Evolutionary conservation across 2,329 filamentous ascomycete genomes (phyloP).

Genomic region (Magnaporthales sp.): DNA sequence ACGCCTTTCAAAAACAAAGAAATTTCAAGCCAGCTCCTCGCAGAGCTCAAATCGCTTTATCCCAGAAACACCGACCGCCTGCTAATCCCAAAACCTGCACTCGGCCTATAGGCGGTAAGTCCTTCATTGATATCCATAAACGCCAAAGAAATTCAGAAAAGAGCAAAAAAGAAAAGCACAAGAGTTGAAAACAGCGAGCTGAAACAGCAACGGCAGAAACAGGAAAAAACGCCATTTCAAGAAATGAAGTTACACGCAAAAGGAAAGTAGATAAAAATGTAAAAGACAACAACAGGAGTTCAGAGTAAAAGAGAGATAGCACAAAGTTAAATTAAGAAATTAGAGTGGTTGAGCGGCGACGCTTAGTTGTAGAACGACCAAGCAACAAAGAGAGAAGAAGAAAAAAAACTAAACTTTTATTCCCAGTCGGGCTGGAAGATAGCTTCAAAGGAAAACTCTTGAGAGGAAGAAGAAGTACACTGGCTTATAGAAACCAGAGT

Average conservation of each 20-base stretch:
- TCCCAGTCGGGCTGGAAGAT: conserved; percentile 2
- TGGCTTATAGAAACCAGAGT: conserved; percentile 4
- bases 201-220: neutral
- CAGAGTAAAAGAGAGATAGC: neutral
- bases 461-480: conserved; percentile 8
- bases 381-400: conserved; percentile 3
- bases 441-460: conserved; percentile 10
- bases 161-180: neutral
- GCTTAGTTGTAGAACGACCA: neutral
- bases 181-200: neutral
- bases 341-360: neutral
- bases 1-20: neutral
- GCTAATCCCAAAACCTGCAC: neutral
- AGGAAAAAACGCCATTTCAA: neutral
- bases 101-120: neutral
- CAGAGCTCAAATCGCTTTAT: conserved; percentile 2
- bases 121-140: neutral
- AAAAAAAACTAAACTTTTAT: neutral
- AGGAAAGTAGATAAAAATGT: neutral
- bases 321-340: neutral
- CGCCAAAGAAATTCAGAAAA: neutral
- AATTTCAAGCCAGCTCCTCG: neutral
- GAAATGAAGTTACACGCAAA: neutral
- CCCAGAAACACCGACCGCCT: neutral
- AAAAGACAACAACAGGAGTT: neutral